A percentile compares a stretch with the other conserved stretches of the same genome.
Evolutionary conservation across 202 grass and related monocot genomes (phyloP).

Genomic region (Hordeum pubiflorum): DNA sequence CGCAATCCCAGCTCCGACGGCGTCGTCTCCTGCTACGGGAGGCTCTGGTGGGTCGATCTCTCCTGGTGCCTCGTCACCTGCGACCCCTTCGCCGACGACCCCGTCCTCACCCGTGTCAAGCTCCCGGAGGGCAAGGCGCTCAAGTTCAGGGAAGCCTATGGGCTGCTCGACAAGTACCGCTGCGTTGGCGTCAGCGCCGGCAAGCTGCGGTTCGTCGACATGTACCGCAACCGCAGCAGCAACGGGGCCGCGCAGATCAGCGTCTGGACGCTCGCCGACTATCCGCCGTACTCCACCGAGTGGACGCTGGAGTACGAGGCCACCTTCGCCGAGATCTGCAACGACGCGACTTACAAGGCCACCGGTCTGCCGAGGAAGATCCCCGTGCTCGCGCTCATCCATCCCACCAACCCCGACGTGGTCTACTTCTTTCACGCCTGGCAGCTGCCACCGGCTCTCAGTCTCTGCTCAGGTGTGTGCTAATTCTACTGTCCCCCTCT

Average conservation of each 20-base stretch:
- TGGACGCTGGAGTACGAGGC: background rate
- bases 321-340: background rate
- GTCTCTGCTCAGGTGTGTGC: background rate
- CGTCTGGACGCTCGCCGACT: background rate
- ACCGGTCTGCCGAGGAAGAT: background rate
- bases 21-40: background rate
- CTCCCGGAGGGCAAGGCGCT: background rate
- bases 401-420: background rate
- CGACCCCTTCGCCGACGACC: background rate
- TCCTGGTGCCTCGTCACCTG: background rate
- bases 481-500: no score
- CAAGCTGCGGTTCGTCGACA: background rate
- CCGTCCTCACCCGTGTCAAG: background rate
- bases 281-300: background rate
- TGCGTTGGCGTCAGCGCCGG: background rate
- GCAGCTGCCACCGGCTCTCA: background rate
- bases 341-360: background rate
- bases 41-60: background rate
- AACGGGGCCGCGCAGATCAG: background rate
- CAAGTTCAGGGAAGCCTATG: background rate
- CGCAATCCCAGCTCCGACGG: background rate
- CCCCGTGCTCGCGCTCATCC: slow-evolving; percentile 4
- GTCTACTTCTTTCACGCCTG: slow-evolving; percentile 9
- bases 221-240: background rate
- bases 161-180: background rate